Percentiles rank a stretch among this genome's conserved stretches.
Conservation (phyloP, 805 yeast species). For the Starmerella apicola region DNA sequence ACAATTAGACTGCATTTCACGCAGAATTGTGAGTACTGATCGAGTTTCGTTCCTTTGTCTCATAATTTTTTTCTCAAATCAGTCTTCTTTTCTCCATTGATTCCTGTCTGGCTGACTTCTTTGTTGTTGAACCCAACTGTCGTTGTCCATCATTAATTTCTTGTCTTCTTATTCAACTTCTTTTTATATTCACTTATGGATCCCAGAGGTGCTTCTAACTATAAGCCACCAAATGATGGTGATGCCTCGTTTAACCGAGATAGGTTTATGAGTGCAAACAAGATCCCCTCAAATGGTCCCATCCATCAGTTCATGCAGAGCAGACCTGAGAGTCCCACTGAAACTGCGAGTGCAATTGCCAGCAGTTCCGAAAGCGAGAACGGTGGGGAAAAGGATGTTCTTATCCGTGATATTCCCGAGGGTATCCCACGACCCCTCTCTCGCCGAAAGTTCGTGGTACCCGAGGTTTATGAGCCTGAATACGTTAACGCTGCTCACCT, state of each 20-base stretch:
- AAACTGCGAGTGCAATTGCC: conserved; percentile 11
- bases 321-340: conserved; percentile 6
- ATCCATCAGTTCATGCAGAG: conserved; percentile 17
- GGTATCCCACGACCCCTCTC: conserved; percentile 26
- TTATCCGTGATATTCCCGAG: conserved; percentile 18
- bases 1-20: too few species aligned
- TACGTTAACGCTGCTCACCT: conserved; percentile 58
- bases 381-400: conserved; percentile 4
- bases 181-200: too few species aligned
- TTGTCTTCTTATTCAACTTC: too few species aligned
- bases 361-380: neutral
- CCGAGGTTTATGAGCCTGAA: conserved; percentile 23
- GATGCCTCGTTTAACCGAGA: conserved; percentile 23
- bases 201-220: conserved; percentile 84
- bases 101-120: too few species aligned
- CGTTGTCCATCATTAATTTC: too few species aligned
- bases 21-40: too few species aligned
- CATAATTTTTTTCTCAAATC: too few species aligned
- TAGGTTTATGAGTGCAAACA: conserved; percentile 29
- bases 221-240: conserved; percentile 65
- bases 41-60: too few species aligned
- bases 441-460: conserved; percentile 20
- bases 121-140: too few species aligned
- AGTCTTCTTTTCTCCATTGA: too few species aligned
- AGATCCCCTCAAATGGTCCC: conserved; percentile 24